phyloP scores from a whole-genome alignment of 208 protist genomes.

The Leishmania gerbilli region DNA sequence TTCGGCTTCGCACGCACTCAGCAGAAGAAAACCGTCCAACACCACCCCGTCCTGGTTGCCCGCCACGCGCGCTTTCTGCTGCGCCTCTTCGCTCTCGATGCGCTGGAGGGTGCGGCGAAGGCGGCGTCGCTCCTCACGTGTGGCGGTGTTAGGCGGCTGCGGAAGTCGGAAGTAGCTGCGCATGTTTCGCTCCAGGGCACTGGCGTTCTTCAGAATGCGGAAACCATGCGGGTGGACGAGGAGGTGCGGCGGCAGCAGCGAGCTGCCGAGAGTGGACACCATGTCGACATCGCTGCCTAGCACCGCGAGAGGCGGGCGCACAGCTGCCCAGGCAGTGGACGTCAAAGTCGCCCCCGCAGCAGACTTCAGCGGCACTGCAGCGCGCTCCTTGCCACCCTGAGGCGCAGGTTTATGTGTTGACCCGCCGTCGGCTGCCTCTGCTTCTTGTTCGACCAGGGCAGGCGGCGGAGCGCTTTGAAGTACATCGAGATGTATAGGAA shows the following conservation, averaged over 20 bases:
- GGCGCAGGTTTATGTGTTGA: not conserved
- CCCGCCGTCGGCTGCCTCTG: not conserved
- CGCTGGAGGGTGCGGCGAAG: conserved; percentile 45
- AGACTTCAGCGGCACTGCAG: not conserved
- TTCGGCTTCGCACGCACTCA: conserved; percentile 62
- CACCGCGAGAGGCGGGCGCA: conserved; percentile 2
- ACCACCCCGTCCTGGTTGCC: conserved; percentile 42
- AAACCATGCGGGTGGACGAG: conserved; percentile 87
- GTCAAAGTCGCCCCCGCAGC: not conserved
- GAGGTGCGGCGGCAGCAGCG: conserved; percentile 18
- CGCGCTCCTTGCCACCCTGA: not conserved
- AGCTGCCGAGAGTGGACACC: not conserved
- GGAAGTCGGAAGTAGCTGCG: conserved; percentile 89
- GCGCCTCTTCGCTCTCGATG: conserved; percentile 49
- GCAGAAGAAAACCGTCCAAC: conserved; percentile 83
- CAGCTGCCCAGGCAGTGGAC: not conserved
- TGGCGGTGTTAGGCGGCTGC: conserved; percentile 46
- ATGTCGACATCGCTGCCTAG: not conserved
- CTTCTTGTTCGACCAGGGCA: not conserved
- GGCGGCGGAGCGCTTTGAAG: not conserved
- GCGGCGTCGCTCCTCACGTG: conserved; percentile 46
- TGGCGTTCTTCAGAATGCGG: conserved; percentile 77
- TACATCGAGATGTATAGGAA: not conserved
- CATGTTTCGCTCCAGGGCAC: conserved; percentile 78
- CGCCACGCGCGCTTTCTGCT: conserved; percentile 33